Evolutionary conservation across 2,329 filamentous ascomycete species (phyloP).

Genomic region (Apiospora pterosperma): DNA sequence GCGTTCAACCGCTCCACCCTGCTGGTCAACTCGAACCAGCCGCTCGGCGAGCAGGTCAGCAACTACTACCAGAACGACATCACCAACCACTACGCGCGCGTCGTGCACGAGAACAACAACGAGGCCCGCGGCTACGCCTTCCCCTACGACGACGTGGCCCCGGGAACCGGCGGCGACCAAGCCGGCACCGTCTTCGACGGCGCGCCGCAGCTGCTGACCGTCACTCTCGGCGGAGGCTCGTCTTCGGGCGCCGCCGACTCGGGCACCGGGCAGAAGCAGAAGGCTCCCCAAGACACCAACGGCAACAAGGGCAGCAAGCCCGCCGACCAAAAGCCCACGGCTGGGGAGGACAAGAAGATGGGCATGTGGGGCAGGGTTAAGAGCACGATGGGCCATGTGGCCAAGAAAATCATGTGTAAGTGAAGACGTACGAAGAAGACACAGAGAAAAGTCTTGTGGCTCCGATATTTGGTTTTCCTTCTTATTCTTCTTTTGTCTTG

Average conservation of each 20-base stretch:
- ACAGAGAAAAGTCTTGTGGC: background rate
- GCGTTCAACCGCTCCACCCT: conserved; percentile 46
- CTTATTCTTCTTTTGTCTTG: background rate
- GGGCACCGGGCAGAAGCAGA: background rate
- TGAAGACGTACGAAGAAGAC: background rate
- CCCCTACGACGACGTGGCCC: conserved; percentile 65
- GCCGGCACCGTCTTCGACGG: conserved; percentile 59
- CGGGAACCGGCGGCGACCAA: conserved; percentile 59
- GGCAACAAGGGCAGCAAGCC: background rate
- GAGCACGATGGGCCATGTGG: background rate
- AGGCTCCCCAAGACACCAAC: background rate
- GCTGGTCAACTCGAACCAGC: conserved; percentile 40
- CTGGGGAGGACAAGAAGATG: conserved; percentile 16
- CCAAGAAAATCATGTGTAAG: background rate
- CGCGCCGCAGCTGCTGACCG: conserved; percentile 51
- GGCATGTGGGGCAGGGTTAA: background rate
- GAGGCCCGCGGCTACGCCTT: conserved; percentile 64
- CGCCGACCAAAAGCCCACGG: conserved; percentile 10
- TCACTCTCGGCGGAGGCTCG: conserved; percentile 49
- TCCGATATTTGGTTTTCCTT: background rate
- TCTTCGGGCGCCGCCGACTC: background rate
- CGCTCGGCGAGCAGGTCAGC: conserved; percentile 43
- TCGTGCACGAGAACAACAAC: conserved; percentile 57
- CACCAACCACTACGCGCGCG: conserved; percentile 54
- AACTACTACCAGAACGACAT: conserved; percentile 42